Percentiles rank a stretch among this genome's conserved stretches.
Evolutionary conservation across 257 asterid species (phyloP).

Genomic region (Solanum commersonii): DNA sequence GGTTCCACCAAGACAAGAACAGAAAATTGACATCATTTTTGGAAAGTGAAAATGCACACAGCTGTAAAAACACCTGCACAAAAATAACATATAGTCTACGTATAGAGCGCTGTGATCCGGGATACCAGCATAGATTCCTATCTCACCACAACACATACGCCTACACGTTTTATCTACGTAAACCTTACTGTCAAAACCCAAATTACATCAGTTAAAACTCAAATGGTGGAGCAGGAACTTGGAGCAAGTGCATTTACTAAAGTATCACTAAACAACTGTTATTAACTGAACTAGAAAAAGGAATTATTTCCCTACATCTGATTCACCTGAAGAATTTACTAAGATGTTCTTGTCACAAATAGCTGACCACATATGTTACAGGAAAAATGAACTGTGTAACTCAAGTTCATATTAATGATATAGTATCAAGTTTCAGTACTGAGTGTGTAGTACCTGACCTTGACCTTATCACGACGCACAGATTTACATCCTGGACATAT

Average conservation of each 20-base stretch:
- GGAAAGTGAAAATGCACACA: not conserved
- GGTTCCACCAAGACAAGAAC: not conserved
- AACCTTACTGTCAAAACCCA: not conserved
- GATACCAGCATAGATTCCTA: not conserved
- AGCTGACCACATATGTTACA: not conserved
- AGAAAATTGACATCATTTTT: not conserved
- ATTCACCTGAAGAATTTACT: not conserved
- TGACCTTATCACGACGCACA: constrained; percentile 29
- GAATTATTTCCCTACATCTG: not conserved
- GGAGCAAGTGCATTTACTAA: not conserved
- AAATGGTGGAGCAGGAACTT: not conserved
- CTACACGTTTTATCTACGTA: not conserved
- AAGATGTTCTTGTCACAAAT: not conserved
- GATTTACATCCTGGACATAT: constrained; percentile 90
- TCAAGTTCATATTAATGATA: not conserved
- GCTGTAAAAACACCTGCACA: not conserved
- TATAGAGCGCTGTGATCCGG: not conserved
- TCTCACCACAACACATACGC: not conserved
- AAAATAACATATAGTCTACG: not conserved
- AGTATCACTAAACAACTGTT: not conserved
- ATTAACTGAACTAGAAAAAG: not conserved
- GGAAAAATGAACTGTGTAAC: not conserved
- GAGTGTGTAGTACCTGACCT: constrained; percentile 56
- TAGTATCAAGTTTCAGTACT: constrained; percentile 11
- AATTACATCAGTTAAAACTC: not conserved